These are phyloP conservation scores for Dittrichia graveolens DNA, from an alignment of 129 eudicot species.

Conservation along the genomic window DNA sequence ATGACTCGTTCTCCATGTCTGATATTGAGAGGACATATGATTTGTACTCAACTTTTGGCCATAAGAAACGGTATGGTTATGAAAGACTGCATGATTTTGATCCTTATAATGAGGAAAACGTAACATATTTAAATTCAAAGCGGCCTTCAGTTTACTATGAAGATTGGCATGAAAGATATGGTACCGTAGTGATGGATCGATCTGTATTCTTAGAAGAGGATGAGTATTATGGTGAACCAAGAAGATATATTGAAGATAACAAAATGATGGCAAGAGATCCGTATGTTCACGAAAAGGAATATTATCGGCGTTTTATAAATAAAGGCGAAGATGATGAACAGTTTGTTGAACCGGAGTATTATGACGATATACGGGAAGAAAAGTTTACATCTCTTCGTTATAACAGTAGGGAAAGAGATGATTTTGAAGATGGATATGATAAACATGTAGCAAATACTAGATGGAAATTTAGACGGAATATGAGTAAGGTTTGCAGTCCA, in stretches of 20 bases:
- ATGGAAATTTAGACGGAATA: constrained; percentile 40
- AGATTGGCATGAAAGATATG: constrained; percentile 28
- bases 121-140: constrained; percentile 28
- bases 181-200: constrained; percentile 28
- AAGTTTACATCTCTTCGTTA: constrained; percentile 31
- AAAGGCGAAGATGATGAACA: constrained; percentile 28
- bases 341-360: constrained; percentile 28
- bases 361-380: constrained; percentile 25
- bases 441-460: constrained; percentile 34
- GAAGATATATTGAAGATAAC: constrained; percentile 28
- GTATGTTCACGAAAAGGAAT: constrained; percentile 34
- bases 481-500: constrained; percentile 31
- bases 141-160: constrained; percentile 26
- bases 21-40: constrained; percentile 35
- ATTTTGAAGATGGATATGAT: constrained; percentile 26
- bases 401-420: constrained; percentile 33
- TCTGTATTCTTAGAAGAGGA: constrained; percentile 24
- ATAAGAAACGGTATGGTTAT: constrained; percentile 19
- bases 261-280: constrained; percentile 35
- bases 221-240: constrained; percentile 31
- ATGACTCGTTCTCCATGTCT: constrained; percentile 17
- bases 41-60: constrained; percentile 26
- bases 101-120: constrained; percentile 40
- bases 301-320: constrained; percentile 24
- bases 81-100: constrained; percentile 33